Conservation (phyloP, 177 flowering plant genomes). For the Vitis hybrid region DNA sequence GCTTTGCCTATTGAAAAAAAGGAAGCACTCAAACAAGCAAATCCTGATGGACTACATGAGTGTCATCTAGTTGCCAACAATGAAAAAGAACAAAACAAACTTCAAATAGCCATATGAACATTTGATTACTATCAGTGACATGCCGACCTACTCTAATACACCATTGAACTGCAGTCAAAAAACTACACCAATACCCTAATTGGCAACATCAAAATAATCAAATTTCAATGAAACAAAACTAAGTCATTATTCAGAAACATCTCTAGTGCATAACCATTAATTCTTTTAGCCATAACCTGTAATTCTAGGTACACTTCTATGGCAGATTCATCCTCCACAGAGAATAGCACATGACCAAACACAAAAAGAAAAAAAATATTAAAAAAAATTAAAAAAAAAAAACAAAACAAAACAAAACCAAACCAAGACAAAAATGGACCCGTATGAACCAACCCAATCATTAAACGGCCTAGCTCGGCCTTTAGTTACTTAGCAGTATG, state of each 20-base stretch:
- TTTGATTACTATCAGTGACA: not conserved
- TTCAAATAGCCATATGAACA: not conserved
- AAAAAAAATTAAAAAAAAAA: too few relatives aligned
- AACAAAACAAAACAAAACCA: too few relatives aligned
- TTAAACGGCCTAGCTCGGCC: too few relatives aligned
- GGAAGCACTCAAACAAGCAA: too few relatives aligned
- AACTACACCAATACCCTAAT: not conserved
- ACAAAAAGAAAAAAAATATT: not conserved
- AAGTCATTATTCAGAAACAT: not conserved
- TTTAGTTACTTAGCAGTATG: too few relatives aligned
- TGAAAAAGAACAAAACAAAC: not conserved
- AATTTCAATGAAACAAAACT: not conserved
- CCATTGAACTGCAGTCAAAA: not conserved
- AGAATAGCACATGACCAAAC: not conserved
- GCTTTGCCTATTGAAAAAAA: not conserved
- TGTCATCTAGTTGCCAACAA: not conserved
- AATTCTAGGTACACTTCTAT: not conserved
- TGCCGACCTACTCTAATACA: too few relatives aligned
- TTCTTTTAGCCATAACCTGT: not conserved
- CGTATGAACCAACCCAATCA: slow-evolving; percentile 1
- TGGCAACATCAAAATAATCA: not conserved
- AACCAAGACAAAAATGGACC: not conserved
- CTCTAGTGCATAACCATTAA: not conserved
- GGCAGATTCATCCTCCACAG: not conserved
- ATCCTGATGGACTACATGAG: too few relatives aligned